Conservation (phyloP, 371 early-diverging fungal species). For the Entomophthora muscae region DNA sequence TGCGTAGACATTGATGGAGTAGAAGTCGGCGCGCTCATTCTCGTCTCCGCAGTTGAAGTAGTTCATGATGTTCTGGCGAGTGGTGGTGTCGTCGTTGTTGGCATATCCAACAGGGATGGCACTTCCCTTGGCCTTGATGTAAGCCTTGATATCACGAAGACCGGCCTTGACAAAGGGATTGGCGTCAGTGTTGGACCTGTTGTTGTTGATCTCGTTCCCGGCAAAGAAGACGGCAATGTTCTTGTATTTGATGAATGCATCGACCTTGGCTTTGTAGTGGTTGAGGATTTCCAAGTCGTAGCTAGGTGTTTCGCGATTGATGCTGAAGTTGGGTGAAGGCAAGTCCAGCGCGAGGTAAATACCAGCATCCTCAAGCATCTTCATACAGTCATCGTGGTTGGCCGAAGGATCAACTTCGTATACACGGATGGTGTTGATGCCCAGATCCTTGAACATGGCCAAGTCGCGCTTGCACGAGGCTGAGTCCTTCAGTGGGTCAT, state of each 20-base stretch:
- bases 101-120: constrained; percentile 64
- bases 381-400: constrained; percentile 66
- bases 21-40: constrained; percentile 46
- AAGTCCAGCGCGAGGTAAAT: constrained; percentile 56
- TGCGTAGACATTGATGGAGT: constrained; percentile 46
- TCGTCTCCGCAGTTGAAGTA: constrained; percentile 58
- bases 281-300: constrained; percentile 36
- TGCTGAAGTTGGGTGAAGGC: constrained; percentile 34
- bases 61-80: constrained; percentile 41
- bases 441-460: constrained; percentile 40
- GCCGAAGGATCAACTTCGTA: constrained; percentile 38
- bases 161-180: constrained; percentile 57
- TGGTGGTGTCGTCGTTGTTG: constrained; percentile 53
- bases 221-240: constrained; percentile 57
- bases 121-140: constrained; percentile 26
- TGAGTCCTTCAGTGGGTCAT: constrained; percentile 44
- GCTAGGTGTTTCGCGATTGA: constrained; percentile 47
- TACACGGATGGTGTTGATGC: constrained; percentile 56
- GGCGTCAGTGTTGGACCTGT: constrained; percentile 39
- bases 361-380: constrained; percentile 38
- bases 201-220: constrained; percentile 67
- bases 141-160: constrained; percentile 49
- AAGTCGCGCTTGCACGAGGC: constrained; percentile 47
- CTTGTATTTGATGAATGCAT: constrained; percentile 40
- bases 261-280: constrained; percentile 36